These are phyloP conservation scores for Leonotis leonurus DNA, from an alignment of 257 asterid genomes.

Conservation along the genomic window DNA sequence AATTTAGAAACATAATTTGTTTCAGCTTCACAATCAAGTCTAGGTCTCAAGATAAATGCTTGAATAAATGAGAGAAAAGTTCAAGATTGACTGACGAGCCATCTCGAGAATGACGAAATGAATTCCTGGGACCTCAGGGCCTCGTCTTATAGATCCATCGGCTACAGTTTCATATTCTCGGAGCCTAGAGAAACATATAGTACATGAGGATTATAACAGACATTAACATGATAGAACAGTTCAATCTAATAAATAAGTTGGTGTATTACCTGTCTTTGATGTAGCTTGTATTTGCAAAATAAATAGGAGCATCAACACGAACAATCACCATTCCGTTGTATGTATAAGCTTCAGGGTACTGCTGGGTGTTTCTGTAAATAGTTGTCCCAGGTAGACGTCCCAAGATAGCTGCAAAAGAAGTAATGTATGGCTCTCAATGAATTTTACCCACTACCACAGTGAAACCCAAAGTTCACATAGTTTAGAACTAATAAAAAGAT, in stretches of 20 bases:
- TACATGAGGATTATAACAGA: no score
- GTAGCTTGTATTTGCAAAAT: conserved; percentile 90
- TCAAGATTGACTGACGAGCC: conserved; percentile 78
- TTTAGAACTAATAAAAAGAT: neutral
- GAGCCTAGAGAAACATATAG: conserved; percentile 57
- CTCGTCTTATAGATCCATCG: conserved; percentile 57
- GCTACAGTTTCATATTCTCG: conserved; percentile 76
- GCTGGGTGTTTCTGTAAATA: conserved; percentile 76
- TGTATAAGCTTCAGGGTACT: conserved; percentile 95
- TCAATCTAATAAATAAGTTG: neutral
- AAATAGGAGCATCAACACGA: conserved; percentile 92
- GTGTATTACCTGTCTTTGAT: conserved; percentile 74
- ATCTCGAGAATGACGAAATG: conserved; percentile 81
- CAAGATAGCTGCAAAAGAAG: conserved; percentile 64
- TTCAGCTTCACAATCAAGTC: conserved; percentile 1
- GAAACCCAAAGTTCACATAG: neutral
- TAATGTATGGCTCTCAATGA: conserved; percentile 7
- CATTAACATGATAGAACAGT: no score
- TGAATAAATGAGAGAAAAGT: conserved; percentile 5
- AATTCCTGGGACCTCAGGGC: conserved; percentile 79
- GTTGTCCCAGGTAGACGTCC: conserved; percentile 99
- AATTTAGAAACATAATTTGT: neutral
- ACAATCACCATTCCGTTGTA: conserved; percentile 94
- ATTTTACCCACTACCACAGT: conserved; percentile 1
- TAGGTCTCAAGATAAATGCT: neutral